Evolutionary conservation across 2,329 filamentous ascomycete genomes (phyloP).

Genomic region (Spiromastix sp.): DNA sequence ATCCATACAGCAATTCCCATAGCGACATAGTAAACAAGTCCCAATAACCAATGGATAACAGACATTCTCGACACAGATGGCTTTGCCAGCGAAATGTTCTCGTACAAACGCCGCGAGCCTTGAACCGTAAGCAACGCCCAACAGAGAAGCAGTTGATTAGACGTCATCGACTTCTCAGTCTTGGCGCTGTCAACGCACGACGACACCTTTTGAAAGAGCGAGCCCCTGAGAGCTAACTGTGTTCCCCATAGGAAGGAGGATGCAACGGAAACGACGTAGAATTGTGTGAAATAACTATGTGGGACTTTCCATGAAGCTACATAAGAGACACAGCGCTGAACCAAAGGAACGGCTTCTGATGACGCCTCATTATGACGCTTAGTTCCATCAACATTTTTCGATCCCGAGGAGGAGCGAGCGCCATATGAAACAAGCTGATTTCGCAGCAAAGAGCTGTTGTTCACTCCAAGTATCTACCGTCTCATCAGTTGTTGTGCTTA

Average conservation of each 20-base stretch:
- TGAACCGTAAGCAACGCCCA: constrained; percentile 70
- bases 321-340: constrained; percentile 33
- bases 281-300: constrained; percentile 81
- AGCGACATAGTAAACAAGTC: constrained; percentile 63
- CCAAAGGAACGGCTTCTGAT: not conserved
- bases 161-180: constrained; percentile 40
- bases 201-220: constrained; percentile 41
- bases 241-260: constrained; percentile 65
- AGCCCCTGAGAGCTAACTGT: constrained; percentile 50
- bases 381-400: no score
- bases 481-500: not conserved
- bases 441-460: constrained; percentile 40
- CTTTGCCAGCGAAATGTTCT: constrained; percentile 56
- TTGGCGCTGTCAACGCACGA: constrained; percentile 28
- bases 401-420: constrained; percentile 37
- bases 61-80: constrained; percentile 71
- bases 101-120: constrained; percentile 63
- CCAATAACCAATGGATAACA: constrained; percentile 71
- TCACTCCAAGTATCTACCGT: constrained; percentile 39
- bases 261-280: constrained; percentile 63
- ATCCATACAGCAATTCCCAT: constrained; percentile 74
- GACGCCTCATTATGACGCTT: not conserved
- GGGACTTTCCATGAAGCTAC: constrained; percentile 56
- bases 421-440: constrained; percentile 52
- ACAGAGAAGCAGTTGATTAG: constrained; percentile 52